phyloP scores from a whole-genome alignment of 2,329 filamentous ascomycete species.

The Arthroderma sp. region DNA sequence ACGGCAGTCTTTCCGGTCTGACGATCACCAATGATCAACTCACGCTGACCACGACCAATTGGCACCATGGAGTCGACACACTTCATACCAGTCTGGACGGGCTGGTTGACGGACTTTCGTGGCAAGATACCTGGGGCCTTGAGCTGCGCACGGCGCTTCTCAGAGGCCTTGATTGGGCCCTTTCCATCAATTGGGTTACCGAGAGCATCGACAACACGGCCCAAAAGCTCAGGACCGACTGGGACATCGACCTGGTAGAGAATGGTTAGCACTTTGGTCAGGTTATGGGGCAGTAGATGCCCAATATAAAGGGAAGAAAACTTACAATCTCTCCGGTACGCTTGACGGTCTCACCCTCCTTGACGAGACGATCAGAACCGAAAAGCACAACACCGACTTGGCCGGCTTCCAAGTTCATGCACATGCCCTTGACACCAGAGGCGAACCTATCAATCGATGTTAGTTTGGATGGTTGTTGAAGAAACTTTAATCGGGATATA shows the following conservation, averaged over 20 bases:
- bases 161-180: conserved; percentile 83
- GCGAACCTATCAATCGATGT: conserved; percentile 60
- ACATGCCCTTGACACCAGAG: conserved; percentile 99
- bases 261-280: not conserved
- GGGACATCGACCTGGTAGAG: conserved; percentile 74
- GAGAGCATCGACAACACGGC: conserved; percentile 95
- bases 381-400: conserved; percentile 99
- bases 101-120: conserved; percentile 93
- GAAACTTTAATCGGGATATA: conserved; percentile 25
- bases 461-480: conserved; percentile 18
- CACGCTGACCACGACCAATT: conserved; percentile 99
- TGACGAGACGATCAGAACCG: conserved; percentile 99
- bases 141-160: conserved; percentile 92
- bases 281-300: not conserved
- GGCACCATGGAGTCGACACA: conserved; percentile 99
- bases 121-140: conserved; percentile 98
- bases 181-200: conserved; percentile 99
- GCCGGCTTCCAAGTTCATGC: conserved; percentile 99
- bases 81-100: conserved; percentile 98
- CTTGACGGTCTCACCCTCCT: conserved; percentile 98
- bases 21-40: conserved; percentile 99
- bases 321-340: conserved; percentile 98
- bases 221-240: conserved; percentile 83
- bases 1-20: conserved; percentile 99
- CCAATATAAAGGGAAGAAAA: conserved; percentile 23